Percentiles rank a stretch among this genome's conserved stretches.
Evolutionary conservation across 768 basidiomycete species (phyloP).

Genomic region (Lentinula sp.): DNA sequence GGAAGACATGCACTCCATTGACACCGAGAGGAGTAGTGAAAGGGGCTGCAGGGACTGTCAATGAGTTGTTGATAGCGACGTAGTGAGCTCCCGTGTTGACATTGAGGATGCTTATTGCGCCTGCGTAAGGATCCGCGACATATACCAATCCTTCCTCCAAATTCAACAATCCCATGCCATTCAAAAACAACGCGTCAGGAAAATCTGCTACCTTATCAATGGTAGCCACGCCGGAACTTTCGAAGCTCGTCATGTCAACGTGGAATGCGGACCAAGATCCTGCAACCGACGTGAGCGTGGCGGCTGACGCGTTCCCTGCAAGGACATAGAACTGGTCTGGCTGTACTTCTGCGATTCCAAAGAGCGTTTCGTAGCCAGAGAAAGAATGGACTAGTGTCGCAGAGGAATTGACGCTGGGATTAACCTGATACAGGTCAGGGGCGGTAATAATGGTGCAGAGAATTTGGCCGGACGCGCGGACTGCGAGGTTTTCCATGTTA

Average conservation of each 20-base stretch:
- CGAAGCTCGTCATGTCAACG: not conserved
- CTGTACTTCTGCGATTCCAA: not conserved
- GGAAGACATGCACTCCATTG: not conserved
- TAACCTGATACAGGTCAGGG: not conserved
- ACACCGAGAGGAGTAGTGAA: not conserved
- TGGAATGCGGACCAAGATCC: not conserved
- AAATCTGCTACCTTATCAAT: not conserved
- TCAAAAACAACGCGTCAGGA: not conserved
- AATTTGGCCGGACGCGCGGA: not conserved
- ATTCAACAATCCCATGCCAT: not conserved
- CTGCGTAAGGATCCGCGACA: not conserved
- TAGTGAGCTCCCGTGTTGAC: not conserved
- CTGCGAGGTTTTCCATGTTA: not conserved
- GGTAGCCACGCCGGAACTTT: not conserved
- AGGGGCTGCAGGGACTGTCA: not conserved
- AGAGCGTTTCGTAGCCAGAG: not conserved
- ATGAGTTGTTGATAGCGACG: slow-evolving; percentile 2
- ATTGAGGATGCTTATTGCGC: not conserved
- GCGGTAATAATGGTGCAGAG: not conserved
- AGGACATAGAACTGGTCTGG: slow-evolving; percentile 3
- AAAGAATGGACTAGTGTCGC: not conserved
- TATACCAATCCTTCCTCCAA: not conserved
- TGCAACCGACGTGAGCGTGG: not conserved
- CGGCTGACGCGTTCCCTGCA: not conserved
- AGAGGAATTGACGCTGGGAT: not conserved